Base-by-base conservation (phyloP, 139 green algal genomes). In the Chlamydomonas eustigma region DNA sequence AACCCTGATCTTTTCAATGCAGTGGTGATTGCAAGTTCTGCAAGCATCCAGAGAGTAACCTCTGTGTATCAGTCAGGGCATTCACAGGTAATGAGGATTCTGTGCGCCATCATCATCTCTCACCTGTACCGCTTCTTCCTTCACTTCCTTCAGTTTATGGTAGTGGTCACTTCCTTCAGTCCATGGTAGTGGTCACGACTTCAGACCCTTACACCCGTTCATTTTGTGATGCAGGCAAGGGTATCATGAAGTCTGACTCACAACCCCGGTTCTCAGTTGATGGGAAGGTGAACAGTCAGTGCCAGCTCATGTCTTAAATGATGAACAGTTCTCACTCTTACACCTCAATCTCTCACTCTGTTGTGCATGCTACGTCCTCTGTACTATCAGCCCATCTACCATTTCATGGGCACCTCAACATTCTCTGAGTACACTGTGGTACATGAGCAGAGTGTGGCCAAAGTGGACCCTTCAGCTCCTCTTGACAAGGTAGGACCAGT, bases 321-420 rank as follows among this genome's bases (percentile, higher is more conserved):
- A n/a, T n/a, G n/a, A n/a, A n/a, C n/a, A n/a, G n/a, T n/a, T n/a
- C n/a, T n/a, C n/a, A n/a, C n/a, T n/a, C n/a, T n/a, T n/a, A n/a
- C n/a, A n/a, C n/a, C n/a, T n/a, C n/a, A n/a, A n/a, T n/a, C n/a
- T n/a, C n/a, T n/a, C n/a, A n/a, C n/a, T n/a, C n/a, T n/a, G n/a
- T n/a, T n/a, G n/a, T n/a, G n/a, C n/a, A n/a, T n/a, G n/a, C n/a
- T n/a, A n/a, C n/a, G n/a, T 32, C 51, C 58, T 25, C 50, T 31
- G 33, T 5, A n/a, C 1, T 3, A 67, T 66, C 80, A 93, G 86
- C 87, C 88, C 37, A 91, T 99, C 64, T 99, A 89, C 81, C 96
- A 99, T 86, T 99, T 99, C 86, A 99, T 99, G 96, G 96, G 96
- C 72, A 98, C 93, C 52, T 93, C 83, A 65, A 99, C 96, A 25